These are phyloP conservation scores for Roridomyces roridus DNA, from an alignment of 768 basidiomycete genomes.

Conservation along the genomic window DNA sequence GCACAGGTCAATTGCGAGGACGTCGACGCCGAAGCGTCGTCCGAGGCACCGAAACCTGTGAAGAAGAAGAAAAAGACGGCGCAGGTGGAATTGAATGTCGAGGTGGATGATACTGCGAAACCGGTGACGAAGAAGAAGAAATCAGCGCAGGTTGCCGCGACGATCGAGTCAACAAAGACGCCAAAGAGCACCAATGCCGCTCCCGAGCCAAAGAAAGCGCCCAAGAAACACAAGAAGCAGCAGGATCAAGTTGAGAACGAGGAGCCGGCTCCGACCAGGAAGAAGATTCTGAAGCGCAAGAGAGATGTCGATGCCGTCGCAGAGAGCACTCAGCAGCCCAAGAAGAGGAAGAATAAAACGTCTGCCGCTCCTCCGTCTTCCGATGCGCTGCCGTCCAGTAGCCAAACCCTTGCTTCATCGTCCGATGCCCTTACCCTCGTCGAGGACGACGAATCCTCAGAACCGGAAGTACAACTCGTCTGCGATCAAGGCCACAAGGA, in stretches of 20 bases:
- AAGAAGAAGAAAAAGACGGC: not conserved
- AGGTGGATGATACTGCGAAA: not conserved
- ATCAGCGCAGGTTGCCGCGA: no score
- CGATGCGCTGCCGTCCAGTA: constrained; percentile 14
- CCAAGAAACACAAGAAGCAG: no score
- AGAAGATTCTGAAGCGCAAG: no score
- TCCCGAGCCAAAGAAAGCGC: no score
- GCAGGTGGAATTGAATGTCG: not conserved
- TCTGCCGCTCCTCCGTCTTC: not conserved
- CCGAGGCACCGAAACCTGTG: no score
- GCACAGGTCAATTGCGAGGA: no score
- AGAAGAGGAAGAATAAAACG: not conserved
- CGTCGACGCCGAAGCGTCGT: no score
- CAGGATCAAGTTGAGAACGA: no score
- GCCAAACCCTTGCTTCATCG: constrained; percentile 13
- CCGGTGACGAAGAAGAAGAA: not conserved
- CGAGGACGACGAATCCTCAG: not conserved
- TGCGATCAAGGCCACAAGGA: constrained; percentile 9
- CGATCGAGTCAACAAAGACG: no score
- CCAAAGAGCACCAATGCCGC: no score
- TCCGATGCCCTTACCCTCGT: constrained; percentile 11
- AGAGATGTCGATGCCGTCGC: no score
- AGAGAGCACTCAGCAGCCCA: not conserved
- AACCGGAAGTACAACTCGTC: not conserved
- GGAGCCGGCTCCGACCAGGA: no score